Evolutionary conservation across 805 yeast species (phyloP).

Genomic region (Lachancea lanzarotensis): DNA sequence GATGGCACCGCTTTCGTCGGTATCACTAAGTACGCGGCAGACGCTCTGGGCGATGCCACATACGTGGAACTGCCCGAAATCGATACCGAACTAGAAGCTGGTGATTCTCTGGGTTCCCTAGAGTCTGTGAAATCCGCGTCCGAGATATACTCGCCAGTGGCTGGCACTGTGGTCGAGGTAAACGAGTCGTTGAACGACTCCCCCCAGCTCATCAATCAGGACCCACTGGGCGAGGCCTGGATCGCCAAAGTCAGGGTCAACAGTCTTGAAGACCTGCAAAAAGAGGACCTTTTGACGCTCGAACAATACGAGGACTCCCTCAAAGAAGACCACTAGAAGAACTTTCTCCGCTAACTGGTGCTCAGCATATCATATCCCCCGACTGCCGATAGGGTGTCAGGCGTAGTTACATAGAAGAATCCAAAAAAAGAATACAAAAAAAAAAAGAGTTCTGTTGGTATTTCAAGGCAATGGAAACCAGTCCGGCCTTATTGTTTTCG

Average conservation of each 20-base stretch:
- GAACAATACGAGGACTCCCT: constrained; percentile 53
- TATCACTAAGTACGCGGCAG: constrained; percentile 90
- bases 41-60: constrained; percentile 95
- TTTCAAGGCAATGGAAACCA: too few species aligned
- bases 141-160: constrained; percentile 84
- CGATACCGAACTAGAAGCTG: constrained; percentile 52
- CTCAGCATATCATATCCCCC: too few species aligned
- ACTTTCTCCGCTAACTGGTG: too few species aligned
- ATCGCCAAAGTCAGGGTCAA: constrained; percentile 68
- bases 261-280: constrained; percentile 38
- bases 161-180: constrained; percentile 66
- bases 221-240: constrained; percentile 95
- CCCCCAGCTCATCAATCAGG: constrained; percentile 77
- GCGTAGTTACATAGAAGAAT: too few species aligned
- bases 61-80: constrained; percentile 83
- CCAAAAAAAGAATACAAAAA: not conserved
- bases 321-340: constrained; percentile 43
- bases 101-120: constrained; percentile 86
- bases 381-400: too few species aligned
- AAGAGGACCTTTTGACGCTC: constrained; percentile 45
- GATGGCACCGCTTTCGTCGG: constrained; percentile 87
- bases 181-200: constrained; percentile 58
- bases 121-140: constrained; percentile 93
- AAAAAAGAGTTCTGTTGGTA: not conserved
- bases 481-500: constrained; percentile 7